Conservation (phyloP, 73 alveolate species). For the Tetrahymena malaccensis region DNA sequence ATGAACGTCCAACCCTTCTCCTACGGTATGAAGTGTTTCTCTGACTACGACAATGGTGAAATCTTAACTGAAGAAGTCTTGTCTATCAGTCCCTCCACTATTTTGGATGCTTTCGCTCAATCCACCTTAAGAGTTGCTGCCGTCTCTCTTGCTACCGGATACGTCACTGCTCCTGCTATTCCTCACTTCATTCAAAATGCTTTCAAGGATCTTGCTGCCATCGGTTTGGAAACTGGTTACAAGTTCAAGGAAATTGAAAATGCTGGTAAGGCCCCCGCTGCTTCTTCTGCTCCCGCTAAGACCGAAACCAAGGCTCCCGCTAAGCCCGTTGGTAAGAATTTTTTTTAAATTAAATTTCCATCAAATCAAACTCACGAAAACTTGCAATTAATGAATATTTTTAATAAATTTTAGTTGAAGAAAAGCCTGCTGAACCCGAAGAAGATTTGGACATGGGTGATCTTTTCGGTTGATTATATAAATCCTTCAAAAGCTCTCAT, state of each 20-base stretch:
- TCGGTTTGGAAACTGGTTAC: conserved; percentile 84
- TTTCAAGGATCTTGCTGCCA: conserved; percentile 94
- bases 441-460: conserved; percentile 93
- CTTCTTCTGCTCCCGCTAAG: conserved; percentile 25
- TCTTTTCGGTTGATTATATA: conserved; percentile 68
- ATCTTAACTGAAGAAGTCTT: conserved; percentile 94
- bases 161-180: conserved; percentile 87
- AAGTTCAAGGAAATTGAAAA: conserved; percentile 72
- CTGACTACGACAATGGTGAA: conserved; percentile 92
- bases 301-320: conserved; percentile 37
- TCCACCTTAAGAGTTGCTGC: conserved; percentile 81
- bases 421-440: conserved; percentile 77
- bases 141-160: conserved; percentile 67
- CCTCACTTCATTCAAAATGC: conserved; percentile 95
- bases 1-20: conserved; percentile 96
- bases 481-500: not conserved
- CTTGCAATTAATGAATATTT: not conserved
- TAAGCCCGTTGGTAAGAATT: conserved; percentile 2
- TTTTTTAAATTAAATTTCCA: not conserved
- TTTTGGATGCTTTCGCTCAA: conserved; percentile 59
- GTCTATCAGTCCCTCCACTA: conserved; percentile 83
- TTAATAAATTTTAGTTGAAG: conserved; percentile 45
- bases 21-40: conserved; percentile 82
- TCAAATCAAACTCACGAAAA: not conserved
- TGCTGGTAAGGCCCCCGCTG: conserved; percentile 48